Evolutionary conservation across 306 rosid species (phyloP), one percentile per base, ranked within the genome.

Genomic region (Parietaria judaica): DNA sequence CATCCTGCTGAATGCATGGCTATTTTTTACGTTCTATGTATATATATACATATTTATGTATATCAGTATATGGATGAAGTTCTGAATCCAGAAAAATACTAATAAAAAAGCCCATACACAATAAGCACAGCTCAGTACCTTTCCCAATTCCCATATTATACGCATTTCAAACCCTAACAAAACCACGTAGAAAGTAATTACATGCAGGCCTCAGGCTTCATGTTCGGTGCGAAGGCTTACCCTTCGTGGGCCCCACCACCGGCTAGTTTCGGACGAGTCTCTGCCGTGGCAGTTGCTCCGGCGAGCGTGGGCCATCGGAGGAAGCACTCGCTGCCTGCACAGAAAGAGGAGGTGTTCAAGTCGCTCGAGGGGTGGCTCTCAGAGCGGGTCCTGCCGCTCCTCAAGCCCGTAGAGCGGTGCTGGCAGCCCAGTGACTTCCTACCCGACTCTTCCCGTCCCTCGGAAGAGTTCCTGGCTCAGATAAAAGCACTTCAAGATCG

Each of bases 391-490:
- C 74, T 85, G 0, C 90, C 88, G 0, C 48, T 81, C 4, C 60
- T 83, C 14, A 85, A 76, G 78, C 97, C 96, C 0, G 95, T 83
- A 55, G 83, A 75, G 5, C 56, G 79, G 56, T 72, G 83, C 53
- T 86, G 97, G 95, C 92, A 86, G 71, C 95, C 95, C 1, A 78
- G 67, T 11, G 44, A 36, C n/a, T 54, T 86, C 58, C 34, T 89
- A 51, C 97, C 95, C 0, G 87, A 84, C 69, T 61, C 92, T 6
- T 8, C 41, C 1, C 11, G 14, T 39, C 35, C 54, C 0, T 56
- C 8, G 6, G 73, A 68, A 4, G 90, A 86, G 56, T 86, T 89
- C 53, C 3, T 61, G 2, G 92, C 78, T 9, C 76, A 70, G 58
- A 84, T 86, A 36, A 67, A 68, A 69, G 84, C 36, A 0, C 64